phyloP scores from a whole-genome alignment of 1,284 basidiomycete species.

The Schizophyllum commune region DNA sequence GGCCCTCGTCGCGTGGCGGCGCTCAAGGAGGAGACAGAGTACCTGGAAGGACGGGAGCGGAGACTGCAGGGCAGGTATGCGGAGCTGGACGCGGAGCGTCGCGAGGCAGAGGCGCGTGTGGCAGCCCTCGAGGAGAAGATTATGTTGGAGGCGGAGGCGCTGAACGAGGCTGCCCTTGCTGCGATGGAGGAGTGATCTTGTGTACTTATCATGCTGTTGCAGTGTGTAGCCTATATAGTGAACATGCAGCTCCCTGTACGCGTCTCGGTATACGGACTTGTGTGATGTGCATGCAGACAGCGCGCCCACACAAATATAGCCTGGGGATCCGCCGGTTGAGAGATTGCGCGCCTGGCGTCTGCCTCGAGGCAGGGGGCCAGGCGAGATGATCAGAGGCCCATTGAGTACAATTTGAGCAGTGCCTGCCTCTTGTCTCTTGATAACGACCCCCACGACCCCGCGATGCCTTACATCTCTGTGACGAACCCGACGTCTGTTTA shows the following conservation, averaged over 20 bases:
- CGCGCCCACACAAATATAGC: too few relatives aligned
- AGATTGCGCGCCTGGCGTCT: not conserved
- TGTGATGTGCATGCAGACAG: not conserved
- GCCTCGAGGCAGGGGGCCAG: not conserved
- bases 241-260: not conserved
- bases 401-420: not conserved
- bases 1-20: constrained; percentile 69
- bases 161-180: constrained; percentile 69
- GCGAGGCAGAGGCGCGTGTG: constrained; percentile 56
- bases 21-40: constrained; percentile 80
- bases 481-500: not conserved
- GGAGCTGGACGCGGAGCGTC: constrained; percentile 72
- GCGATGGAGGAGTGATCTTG: constrained; percentile 40
- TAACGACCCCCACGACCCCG: not conserved
- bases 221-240: constrained; percentile 2
- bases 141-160: constrained; percentile 74
- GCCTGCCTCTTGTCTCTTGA: not conserved
- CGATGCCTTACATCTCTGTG: not conserved
- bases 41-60: constrained; percentile 68
- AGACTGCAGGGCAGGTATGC: constrained; percentile 75
- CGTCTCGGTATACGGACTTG: not conserved
- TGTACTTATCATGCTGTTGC: constrained; percentile 9
- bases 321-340: too few relatives aligned
- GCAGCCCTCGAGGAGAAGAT: constrained; percentile 63
- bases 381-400: not conserved